phyloP scores from a whole-genome alignment of 345 rosid species.

The Hypericum perforatum region DNA sequence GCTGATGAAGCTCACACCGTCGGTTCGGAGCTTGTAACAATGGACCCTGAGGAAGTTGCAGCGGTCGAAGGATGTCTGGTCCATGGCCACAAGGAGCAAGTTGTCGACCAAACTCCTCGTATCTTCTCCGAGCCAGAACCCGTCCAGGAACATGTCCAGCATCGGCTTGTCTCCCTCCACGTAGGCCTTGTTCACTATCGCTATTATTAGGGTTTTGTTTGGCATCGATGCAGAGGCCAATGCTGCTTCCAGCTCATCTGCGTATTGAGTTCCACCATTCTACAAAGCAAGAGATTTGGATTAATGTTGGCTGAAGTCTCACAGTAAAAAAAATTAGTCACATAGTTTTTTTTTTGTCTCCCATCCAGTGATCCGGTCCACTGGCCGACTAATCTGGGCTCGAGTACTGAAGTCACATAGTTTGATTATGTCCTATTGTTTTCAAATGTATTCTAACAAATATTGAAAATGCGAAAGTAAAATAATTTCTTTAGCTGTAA shows the following conservation, averaged over 20 bases:
- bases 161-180: constrained; percentile 18
- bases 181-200: constrained; percentile 19
- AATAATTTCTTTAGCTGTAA: no score
- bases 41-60: constrained; percentile 15
- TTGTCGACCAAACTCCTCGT: constrained; percentile 16
- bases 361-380: no score
- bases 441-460: no score
- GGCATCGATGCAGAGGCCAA: constrained; percentile 39
- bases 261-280: no score
- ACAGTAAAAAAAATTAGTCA: no score
- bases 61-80: constrained; percentile 14
- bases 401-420: no score
- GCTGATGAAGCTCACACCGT: constrained; percentile 11
- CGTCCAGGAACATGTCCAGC: constrained; percentile 23
- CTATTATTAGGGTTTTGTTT: constrained; percentile 20
- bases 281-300: no score
- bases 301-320: no score
- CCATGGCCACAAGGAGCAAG: constrained; percentile 15
- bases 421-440: no score
- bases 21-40: constrained; percentile 19
- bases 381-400: no score
- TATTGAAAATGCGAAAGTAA: no score
- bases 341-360: no score
- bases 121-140: constrained; percentile 21
- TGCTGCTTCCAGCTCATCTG: constrained; percentile 21